A percentile compares a stretch with the other conserved stretches of the same genome.
phyloP scores from a whole-genome alignment of 2,329 filamentous ascomycete species.

The Fusarium sp. region DNA sequence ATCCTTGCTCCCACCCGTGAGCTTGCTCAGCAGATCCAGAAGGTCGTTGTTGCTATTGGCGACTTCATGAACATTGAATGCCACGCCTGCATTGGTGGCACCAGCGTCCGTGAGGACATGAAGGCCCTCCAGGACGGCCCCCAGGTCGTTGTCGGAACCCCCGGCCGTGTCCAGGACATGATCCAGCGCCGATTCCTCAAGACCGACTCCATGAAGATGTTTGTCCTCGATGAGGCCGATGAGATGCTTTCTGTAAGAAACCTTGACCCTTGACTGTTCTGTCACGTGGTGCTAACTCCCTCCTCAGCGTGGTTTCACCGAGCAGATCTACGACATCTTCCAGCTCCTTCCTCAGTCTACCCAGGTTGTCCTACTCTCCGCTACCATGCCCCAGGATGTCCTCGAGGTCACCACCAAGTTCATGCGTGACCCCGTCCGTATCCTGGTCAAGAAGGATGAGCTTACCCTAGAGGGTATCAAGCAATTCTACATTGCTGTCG shows the following conservation, averaged over 20 bases:
- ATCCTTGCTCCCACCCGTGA: conserved; percentile 98
- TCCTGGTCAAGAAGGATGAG: conserved; percentile 99
- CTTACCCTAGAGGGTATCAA: conserved; percentile 99
- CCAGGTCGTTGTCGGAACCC: conserved; percentile 97
- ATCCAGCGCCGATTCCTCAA: conserved; percentile 97
- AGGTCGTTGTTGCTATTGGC: conserved; percentile 97
- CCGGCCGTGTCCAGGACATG: conserved; percentile 99
- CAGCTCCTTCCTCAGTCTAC: conserved; percentile 97
- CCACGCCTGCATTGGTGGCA: conserved; percentile 99
- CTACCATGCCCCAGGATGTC: conserved; percentile 98
- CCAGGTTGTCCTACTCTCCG: conserved; percentile 97
- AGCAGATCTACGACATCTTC: conserved; percentile 99
- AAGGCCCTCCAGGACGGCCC: conserved; percentile 95
- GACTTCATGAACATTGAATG: conserved; percentile 99
- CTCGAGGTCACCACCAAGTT: conserved; percentile 99
- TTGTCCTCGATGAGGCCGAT: conserved; percentile 98
- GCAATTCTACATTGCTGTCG: conserved; percentile 99
- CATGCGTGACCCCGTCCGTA: conserved; percentile 99
- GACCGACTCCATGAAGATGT: conserved; percentile 99
- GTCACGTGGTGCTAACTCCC: conserved; percentile 48
- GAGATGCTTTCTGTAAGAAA: conserved; percentile 91
- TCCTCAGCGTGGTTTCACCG: conserved; percentile 90
- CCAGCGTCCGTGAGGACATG: conserved; percentile 98
- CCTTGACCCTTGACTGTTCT: background rate
- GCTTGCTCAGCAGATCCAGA: conserved; percentile 99